These are phyloP conservation scores for Delonix regia DNA, from an alignment of 306 rosid genomes.

Conservation along the genomic window DNA sequence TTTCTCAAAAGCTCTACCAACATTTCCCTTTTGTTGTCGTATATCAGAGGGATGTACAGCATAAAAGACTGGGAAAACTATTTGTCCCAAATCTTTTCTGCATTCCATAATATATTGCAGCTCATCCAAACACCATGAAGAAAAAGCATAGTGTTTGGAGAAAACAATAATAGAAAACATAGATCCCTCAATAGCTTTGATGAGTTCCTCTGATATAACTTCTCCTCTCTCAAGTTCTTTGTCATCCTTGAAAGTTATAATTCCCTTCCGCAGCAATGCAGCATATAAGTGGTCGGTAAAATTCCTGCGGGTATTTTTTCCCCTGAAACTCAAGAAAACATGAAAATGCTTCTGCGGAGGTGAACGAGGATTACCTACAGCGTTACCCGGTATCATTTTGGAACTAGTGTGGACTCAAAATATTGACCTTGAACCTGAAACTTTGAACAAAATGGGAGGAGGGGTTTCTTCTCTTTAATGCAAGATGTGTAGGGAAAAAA, in stretches of 20 bases:
- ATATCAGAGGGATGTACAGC: background rate
- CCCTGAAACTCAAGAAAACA: background rate
- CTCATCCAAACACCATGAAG: background rate
- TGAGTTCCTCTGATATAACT: background rate
- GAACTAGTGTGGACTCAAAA: no score
- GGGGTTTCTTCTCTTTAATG: no score
- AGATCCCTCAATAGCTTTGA: background rate
- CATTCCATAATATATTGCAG: background rate
- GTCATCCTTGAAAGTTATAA: background rate
- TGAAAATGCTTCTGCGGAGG: background rate
- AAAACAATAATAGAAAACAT: background rate
- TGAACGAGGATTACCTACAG: no score
- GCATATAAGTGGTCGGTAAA: background rate
- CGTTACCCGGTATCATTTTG: no score
- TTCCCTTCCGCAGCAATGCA: background rate
- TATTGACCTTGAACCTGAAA: no score
- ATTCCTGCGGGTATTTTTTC: background rate
- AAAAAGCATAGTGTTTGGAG: background rate
- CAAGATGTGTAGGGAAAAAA: no score
- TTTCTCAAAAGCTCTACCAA: background rate
- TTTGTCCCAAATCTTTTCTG: background rate
- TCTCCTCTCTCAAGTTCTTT: background rate
- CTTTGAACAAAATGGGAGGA: no score
- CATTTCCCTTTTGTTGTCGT: background rate
- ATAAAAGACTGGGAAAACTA: background rate